These are phyloP conservation scores for Cyclaneusma minus DNA, from an alignment of 2,329 filamentous ascomycete genomes.

Conservation along the genomic window DNA sequence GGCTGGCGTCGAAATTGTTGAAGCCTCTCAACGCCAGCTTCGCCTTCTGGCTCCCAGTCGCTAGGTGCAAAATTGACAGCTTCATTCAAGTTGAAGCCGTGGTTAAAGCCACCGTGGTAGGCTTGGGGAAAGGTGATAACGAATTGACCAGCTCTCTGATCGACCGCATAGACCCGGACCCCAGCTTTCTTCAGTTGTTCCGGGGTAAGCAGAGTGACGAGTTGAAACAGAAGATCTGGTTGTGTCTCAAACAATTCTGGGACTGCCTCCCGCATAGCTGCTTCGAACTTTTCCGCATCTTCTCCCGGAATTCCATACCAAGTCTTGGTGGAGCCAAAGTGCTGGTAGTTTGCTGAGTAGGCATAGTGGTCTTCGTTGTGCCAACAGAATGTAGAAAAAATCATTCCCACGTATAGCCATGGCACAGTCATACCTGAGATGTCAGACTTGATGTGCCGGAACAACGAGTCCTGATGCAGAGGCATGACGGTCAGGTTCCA, in stretches of 20 bases:
- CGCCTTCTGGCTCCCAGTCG: conserved; percentile 90
- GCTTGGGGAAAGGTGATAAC: conserved; percentile 95
- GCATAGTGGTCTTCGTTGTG: conserved; percentile 98
- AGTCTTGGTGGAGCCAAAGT: conserved; percentile 95
- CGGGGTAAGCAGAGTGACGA: conserved; percentile 89
- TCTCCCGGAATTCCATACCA: conserved; percentile 97
- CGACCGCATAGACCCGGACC: conserved; percentile 85
- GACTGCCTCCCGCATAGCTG: conserved; percentile 87
- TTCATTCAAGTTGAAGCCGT: conserved; percentile 98
- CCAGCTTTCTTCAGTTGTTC: conserved; percentile 87
- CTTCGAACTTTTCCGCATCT: conserved; percentile 87
- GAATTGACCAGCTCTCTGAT: conserved; percentile 89
- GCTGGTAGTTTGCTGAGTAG: conserved; percentile 96
- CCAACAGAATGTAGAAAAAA: conserved; percentile 99
- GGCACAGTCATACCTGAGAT: conserved; percentile 99
- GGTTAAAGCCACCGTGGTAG: conserved; percentile 96
- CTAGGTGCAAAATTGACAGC: conserved; percentile 92
- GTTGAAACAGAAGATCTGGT: conserved; percentile 86
- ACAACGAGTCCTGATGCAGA: conserved; percentile 78
- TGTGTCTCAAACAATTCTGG: conserved; percentile 95
- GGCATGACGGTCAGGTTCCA: conserved; percentile 96
- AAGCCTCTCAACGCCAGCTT: conserved; percentile 70
- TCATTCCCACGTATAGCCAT: conserved; percentile 99
- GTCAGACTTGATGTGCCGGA: conserved; percentile 94
- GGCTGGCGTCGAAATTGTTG: conserved; percentile 81